Evolutionary conservation across 176 grass and related monocot genomes (phyloP), one percentile per base, ranked within the genome.

Genomic region (Rhynchospora breviuscula): DNA sequence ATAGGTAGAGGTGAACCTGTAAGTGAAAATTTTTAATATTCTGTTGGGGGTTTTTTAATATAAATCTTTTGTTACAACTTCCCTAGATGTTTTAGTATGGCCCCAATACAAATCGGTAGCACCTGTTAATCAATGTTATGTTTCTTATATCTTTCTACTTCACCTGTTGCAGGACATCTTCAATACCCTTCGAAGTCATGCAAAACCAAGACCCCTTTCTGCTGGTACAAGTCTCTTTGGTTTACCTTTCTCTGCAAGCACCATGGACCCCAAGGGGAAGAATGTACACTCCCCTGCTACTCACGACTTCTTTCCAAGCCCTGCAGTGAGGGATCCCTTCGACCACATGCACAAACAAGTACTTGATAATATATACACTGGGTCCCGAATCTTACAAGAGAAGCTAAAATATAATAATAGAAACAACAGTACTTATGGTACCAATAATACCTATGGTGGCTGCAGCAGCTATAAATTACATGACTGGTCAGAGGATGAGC

Each of bases 401-500:
- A 81, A 81, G 46, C 19, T 63, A 43, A 81, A 63, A 59, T 63
- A 62, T 62, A 63, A 47, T 63, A 81, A 63, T 48, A 63, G 43
- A 46, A 48, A 40, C n/a, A 81, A 46, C 62, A 46, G 63, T 81
- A 21, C 29, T 10, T 77, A 56, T 33, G 54, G 51, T 56, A 9
- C 73, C 25, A 18, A 29, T 61, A 63, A 40, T 64, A 13, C 31
- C 43, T 81, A 62, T 10, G 58, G 35, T 31, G 61, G 23, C 44
- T 10, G 43, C 48, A 65, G 43, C 48, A 65, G 25, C 25, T 49
- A 66, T 82, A 82, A 47, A 29, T 47, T 65, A 49, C 45, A 62
- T 7, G 80, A 88, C 14, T 98, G 96, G 96, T 93, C 96, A 78
- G 96, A 93, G 86, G 91, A 95, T 71, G 96, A 98, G 83, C 61